Percentiles rank a stretch among this genome's conserved stretches.
phyloP scores from a whole-genome alignment of 106 monocot genomes.

The Ottelia alismoides region DNA sequence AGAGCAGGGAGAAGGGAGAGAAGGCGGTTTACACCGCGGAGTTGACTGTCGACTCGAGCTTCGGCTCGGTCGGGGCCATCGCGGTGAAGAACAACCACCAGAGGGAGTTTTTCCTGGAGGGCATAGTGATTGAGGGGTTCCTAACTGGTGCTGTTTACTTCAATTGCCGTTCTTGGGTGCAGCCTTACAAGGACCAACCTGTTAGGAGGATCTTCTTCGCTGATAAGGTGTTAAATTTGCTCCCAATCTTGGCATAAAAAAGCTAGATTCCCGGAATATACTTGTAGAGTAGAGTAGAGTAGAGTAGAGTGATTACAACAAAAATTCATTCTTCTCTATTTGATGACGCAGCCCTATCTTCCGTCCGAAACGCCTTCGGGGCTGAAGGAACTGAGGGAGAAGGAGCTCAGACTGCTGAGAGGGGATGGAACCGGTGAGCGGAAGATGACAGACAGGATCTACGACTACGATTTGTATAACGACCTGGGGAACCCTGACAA shows the following conservation, averaged over 20 bases:
- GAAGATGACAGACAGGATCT: slow-evolving; percentile 36
- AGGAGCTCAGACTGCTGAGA: slow-evolving; percentile 56
- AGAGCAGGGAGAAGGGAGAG: slow-evolving; percentile 33
- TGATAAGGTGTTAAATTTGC: slow-evolving; percentile 35
- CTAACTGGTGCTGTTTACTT: slow-evolving; percentile 52
- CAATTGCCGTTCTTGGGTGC: slow-evolving; percentile 91
- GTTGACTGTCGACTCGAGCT: slow-evolving; percentile 53
- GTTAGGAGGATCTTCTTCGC: slow-evolving; percentile 62
- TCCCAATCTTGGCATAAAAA: background rate
- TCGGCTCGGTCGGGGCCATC: slow-evolving; percentile 86
- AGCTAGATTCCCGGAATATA: too few relatives aligned
- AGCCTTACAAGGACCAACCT: slow-evolving; percentile 32
- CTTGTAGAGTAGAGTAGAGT: too few relatives aligned
- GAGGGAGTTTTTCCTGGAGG: slow-evolving; percentile 78
- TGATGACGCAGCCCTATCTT: slow-evolving; percentile 52
- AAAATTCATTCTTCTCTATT: background rate
- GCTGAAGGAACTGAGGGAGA: slow-evolving; percentile 40
- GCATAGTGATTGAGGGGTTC: slow-evolving; percentile 74
- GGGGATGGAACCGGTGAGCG: slow-evolving; percentile 66
- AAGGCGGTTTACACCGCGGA: slow-evolving; percentile 59
- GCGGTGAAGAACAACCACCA: slow-evolving; percentile 48
- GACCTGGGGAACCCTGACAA: slow-evolving; percentile 76
- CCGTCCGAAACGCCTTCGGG: slow-evolving; percentile 78
- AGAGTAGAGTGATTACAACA: background rate
- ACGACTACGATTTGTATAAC: slow-evolving; percentile 58